A percentile compares a stretch with the other conserved stretches of the same genome.
These are phyloP conservation scores for Alternaria triticimaculans DNA, from an alignment of 2,329 filamentous ascomycete species.

Conservation along the genomic window DNA sequence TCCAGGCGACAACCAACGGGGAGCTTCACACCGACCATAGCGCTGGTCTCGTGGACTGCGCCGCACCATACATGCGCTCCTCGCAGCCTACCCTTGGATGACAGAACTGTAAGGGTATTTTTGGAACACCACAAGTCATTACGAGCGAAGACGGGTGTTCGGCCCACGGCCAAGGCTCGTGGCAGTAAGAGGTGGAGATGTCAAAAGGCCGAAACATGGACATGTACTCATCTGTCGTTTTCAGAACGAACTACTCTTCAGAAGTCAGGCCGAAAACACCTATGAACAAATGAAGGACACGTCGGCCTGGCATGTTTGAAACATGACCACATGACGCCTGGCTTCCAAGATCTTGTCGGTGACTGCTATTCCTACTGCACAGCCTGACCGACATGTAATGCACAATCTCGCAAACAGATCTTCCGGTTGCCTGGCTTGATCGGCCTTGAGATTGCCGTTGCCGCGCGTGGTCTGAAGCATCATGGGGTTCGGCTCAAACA, in stretches of 20 bases:
- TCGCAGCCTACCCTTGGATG: not conserved
- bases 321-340: constrained; percentile 11
- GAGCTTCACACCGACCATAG: not conserved
- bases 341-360: constrained; percentile 4
- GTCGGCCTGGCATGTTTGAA: constrained; percentile 16
- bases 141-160: not conserved
- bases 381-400: constrained; percentile 2
- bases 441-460: constrained; percentile 9
- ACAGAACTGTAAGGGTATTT: not conserved
- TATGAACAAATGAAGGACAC: constrained; percentile 14
- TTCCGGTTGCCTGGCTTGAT: constrained; percentile 20
- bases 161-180: not conserved
- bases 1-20: not conserved
- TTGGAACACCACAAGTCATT: not conserved
- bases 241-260: not conserved
- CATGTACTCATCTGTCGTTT: not conserved
- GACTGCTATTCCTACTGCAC: not conserved
- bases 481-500: constrained; percentile 37
- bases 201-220: constrained; percentile 1
- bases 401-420: constrained; percentile 32
- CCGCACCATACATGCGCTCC: not conserved
- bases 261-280: not conserved
- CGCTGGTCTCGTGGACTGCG: not conserved
- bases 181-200: not conserved
- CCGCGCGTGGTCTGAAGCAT: constrained; percentile 28